Conservation (phyloP, 2,329 filamentous ascomycete genomes). For the Hansfordia pulvinata region DNA sequence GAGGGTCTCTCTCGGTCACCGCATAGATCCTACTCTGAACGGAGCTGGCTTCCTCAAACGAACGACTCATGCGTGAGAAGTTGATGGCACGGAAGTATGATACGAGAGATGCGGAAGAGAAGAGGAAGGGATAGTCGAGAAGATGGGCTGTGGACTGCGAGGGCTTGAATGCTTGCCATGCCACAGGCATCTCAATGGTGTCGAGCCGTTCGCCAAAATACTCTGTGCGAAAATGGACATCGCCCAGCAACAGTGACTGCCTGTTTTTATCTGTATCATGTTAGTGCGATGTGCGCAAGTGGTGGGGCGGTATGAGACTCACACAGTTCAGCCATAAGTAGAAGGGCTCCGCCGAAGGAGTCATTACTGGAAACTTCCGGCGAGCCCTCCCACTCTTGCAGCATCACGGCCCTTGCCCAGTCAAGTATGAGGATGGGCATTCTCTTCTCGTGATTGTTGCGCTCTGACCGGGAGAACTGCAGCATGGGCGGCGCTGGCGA, state of each 20-base stretch:
- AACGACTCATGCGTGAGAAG: constrained; percentile 70
- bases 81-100: constrained; percentile 83
- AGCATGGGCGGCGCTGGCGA: too few species aligned
- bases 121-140: constrained; percentile 69
- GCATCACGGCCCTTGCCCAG: constrained; percentile 61
- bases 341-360: constrained; percentile 63
- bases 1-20: constrained; percentile 36
- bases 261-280: constrained; percentile 40
- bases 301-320: constrained; percentile 21
- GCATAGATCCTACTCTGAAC: constrained; percentile 41
- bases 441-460: constrained; percentile 41
- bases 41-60: constrained; percentile 56
- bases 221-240: constrained; percentile 60
- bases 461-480: constrained; percentile 34
- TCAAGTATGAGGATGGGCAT: constrained; percentile 48
- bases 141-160: constrained; percentile 58
- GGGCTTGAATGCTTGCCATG: constrained; percentile 50
- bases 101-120: constrained; percentile 57
- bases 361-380: constrained; percentile 56
- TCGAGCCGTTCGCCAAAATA: constrained; percentile 68
- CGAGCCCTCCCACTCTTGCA: constrained; percentile 70
- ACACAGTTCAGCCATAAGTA: constrained; percentile 61
- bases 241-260: constrained; percentile 48
- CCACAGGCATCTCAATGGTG: constrained; percentile 57
- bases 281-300: constrained; percentile 1